phyloP scores from a whole-genome alignment of 768 basidiomycete species.

The Termitomyces sp. region DNA sequence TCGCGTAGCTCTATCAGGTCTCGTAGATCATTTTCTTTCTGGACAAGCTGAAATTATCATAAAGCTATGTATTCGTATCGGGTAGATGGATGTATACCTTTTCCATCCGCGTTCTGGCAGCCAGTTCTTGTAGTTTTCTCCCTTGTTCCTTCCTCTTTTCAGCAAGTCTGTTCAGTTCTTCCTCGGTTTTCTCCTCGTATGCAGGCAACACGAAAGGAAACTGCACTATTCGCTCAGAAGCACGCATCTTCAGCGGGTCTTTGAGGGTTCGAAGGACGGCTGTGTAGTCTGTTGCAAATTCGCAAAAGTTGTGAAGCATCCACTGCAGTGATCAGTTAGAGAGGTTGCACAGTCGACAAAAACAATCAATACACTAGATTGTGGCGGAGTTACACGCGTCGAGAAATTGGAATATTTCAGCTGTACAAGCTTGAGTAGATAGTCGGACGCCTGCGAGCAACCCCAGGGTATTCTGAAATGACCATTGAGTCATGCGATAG shows the following conservation, averaged over 20 bases:
- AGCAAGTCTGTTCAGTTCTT: conserved; percentile 71
- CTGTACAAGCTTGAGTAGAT: conserved; percentile 88
- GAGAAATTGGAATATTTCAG: conserved; percentile 95
- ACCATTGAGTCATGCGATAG: background rate
- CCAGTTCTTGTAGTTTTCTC: conserved; percentile 83
- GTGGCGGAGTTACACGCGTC: conserved; percentile 68
- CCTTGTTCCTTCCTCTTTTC: conserved; percentile 87
- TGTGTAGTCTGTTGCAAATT: conserved; percentile 75
- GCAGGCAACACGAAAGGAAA: conserved; percentile 73
- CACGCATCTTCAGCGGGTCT: conserved; percentile 58
- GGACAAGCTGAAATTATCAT: conserved; percentile 41
- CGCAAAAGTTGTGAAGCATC: conserved; percentile 86
- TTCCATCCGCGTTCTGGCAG: conserved; percentile 77
- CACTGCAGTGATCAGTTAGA: conserved; percentile 44
- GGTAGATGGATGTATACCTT: conserved; percentile 45
- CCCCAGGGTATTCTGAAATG: conserved; percentile 86
- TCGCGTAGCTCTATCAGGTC: conserved; percentile 62
- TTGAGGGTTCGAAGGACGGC: conserved; percentile 59
- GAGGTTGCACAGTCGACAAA: background rate
- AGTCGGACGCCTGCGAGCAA: conserved; percentile 82
- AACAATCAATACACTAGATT: conserved; percentile 59
- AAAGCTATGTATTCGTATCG: background rate
- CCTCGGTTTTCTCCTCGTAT: conserved; percentile 83
- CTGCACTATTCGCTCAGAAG: conserved; percentile 70
- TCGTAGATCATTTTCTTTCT: conserved; percentile 74